Base-by-base conservation (phyloP, 805 yeast species). In the Candida sanyiensis region DNA sequence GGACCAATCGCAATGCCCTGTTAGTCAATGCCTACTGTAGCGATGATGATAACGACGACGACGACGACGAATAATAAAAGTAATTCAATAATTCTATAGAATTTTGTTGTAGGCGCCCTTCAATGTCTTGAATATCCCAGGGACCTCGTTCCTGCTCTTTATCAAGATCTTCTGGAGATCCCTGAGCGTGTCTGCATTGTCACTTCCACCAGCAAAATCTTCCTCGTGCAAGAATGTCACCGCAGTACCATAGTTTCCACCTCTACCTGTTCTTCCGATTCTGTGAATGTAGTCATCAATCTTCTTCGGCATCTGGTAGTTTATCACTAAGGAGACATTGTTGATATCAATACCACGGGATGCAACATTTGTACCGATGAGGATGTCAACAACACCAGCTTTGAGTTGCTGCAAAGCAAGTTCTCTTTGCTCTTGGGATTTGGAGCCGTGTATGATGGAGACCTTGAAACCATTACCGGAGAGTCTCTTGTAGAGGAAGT, bases 251-350 rank as follows among this genome's bases (percentile, higher is more conserved):
- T 56, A 57, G 33, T 74, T 76, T 0, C 97, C 97, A 0, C 96
- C 97, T 59, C 98, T 75, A 27, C 97, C 98, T 0, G 98, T 90
- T 63, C 98, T 78, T 41, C 98, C 98, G 36, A 90, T 82, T 55
- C 97, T 72, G 61, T 90, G 98, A 15, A 90, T 75, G 51, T 88
- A 90, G 43, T 83, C 89, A 46, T 88, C 96, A 32, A 88, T 73
- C 24, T 69, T 68, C 45, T 70, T 74, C 8, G 88, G 64, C 89
- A 89, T 81, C 50, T 90, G 96, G 54, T 72, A 89, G 58, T 90
- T 93, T 16, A 93, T 59, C 8, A 90, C 97, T 25, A 89, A 58
- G 0, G 93, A 76, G 7, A 90, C 95, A 49, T 84, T 73, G 1
- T 87, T 81, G n/a, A 90, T 79, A 59, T 93, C 97, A 32, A 90